Evolutionary conservation across 352 stramenopile species (phyloP).

Genomic region (Pythium diclinum): DNA sequence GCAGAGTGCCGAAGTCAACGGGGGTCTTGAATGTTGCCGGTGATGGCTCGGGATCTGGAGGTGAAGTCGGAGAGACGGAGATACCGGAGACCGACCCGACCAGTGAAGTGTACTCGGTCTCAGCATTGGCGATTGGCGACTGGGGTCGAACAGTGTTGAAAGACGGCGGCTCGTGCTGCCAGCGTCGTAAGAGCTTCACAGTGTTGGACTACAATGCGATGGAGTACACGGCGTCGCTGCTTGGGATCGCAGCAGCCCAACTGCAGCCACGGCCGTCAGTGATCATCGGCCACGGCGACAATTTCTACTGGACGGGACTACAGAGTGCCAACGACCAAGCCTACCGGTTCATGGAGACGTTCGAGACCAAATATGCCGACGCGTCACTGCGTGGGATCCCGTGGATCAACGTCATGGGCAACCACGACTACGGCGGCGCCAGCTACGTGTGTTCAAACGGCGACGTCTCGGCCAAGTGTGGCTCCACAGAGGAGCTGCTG

Average conservation of each 20-base stretch:
- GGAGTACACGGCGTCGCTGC: slow-evolving; percentile 39
- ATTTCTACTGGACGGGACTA: slow-evolving; percentile 66
- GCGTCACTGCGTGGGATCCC: slow-evolving; percentile 52
- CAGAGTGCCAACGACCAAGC: slow-evolving; percentile 45
- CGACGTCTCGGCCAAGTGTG: slow-evolving; percentile 42
- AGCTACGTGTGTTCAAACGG: slow-evolving; percentile 64
- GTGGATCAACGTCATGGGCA: slow-evolving; percentile 83
- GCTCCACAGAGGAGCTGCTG: slow-evolving; percentile 45
- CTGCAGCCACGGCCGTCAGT: slow-evolving; percentile 28
- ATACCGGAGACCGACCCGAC: slow-evolving; percentile 26
- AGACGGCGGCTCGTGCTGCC: slow-evolving; percentile 36
- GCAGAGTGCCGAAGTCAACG: neutral
- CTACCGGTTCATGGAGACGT: slow-evolving; percentile 74
- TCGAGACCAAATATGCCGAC: slow-evolving; percentile 73
- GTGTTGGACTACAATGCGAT: slow-evolving; percentile 37
- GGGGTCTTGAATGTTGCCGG: neutral
- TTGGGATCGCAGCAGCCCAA: slow-evolving; percentile 30
- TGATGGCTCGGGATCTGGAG: slow-evolving; percentile 4
- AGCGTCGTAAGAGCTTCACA: slow-evolving; percentile 27
- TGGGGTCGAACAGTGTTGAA: slow-evolving; percentile 40
- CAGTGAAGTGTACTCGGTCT: slow-evolving; percentile 33
- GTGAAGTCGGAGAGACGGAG: slow-evolving; percentile 14
- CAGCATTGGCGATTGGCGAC: slow-evolving; percentile 40
- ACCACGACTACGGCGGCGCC: slow-evolving; percentile 82
- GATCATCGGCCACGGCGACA: slow-evolving; percentile 44